phyloP scores from a whole-genome alignment of 2,329 filamentous ascomycete genomes.

The Aspergillus thermomutatus region DNA sequence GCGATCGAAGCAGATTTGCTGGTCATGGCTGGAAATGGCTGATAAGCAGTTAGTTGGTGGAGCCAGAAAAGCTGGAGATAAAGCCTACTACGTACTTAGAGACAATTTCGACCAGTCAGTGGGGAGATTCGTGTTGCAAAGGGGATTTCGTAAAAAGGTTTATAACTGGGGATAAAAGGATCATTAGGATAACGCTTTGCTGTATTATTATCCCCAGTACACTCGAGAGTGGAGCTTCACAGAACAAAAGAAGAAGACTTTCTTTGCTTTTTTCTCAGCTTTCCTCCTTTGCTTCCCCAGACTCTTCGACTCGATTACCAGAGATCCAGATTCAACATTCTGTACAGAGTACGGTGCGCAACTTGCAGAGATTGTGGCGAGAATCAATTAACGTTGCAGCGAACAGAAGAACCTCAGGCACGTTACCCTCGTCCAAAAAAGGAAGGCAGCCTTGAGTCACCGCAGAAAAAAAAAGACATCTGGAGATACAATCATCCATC shows the following conservation, averaged over 20 bases:
- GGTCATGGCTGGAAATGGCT: slow-evolving; percentile 7
- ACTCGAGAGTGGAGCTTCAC: background rate
- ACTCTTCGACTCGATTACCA: background rate
- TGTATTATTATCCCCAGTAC: background rate
- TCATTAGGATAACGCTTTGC: background rate
- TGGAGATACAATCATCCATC: background rate
- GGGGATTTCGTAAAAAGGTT: slow-evolving; percentile 21
- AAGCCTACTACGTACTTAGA: slow-evolving; percentile 12
- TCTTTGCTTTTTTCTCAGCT: background rate
- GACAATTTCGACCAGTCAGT: background rate
- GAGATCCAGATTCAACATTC: background rate
- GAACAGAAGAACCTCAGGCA: background rate
- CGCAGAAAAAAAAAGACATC: background rate
- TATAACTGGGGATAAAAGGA: background rate
- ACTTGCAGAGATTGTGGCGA: too few relatives aligned
- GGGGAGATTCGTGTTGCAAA: slow-evolving; percentile 8
- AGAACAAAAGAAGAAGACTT: background rate
- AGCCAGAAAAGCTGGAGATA: slow-evolving; percentile 20
- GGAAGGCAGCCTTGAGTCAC: background rate
- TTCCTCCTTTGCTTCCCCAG: background rate
- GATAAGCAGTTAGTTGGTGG: slow-evolving; percentile 38
- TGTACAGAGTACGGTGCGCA: too few relatives aligned
- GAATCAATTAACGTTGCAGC: background rate
- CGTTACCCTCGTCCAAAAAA: background rate
- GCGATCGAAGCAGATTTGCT: slow-evolving; percentile 11